A percentile compares a stretch with the other conserved stretches of the same genome.
Evolutionary conservation across 1,139 yeast genomes (phyloP).

Genomic region (Pichia sp.): DNA sequence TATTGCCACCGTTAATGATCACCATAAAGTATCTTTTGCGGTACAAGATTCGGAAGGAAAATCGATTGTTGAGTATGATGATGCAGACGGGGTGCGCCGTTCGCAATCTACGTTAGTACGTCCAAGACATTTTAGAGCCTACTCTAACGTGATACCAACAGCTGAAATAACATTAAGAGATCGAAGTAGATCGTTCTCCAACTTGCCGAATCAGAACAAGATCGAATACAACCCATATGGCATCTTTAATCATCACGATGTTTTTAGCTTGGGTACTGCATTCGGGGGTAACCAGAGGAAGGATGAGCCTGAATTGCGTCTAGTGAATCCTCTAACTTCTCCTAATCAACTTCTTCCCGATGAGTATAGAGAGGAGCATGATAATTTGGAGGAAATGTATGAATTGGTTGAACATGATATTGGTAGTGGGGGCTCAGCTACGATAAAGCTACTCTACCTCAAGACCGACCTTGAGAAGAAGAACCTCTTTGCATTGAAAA

Average conservation of each 20-base stretch:
- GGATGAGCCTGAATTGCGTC: slow-evolving; percentile 27
- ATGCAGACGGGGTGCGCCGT: too few relatives aligned
- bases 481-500: slow-evolving; percentile 45
- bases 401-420: slow-evolving; percentile 36
- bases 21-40: too few relatives aligned
- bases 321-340: slow-evolving; percentile 54
- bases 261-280: slow-evolving; percentile 9
- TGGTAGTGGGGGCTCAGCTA: slow-evolving; percentile 70
- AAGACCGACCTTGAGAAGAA: slow-evolving; percentile 12
- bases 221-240: slow-evolving; percentile 26
- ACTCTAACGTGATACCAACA: too few relatives aligned
- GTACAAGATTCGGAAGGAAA: too few relatives aligned
- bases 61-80: too few relatives aligned
- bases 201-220: slow-evolving; percentile 3
- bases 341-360: slow-evolving; percentile 59
- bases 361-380: slow-evolving; percentile 26
- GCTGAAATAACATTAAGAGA: neutral
- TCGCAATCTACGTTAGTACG: too few relatives aligned
- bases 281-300: slow-evolving; percentile 17
- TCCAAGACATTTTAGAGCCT: too few relatives aligned
- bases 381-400: slow-evolving; percentile 19
- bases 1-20: too few relatives aligned
- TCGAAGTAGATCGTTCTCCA: slow-evolving; percentile 5
- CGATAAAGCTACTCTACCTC: slow-evolving; percentile 31
- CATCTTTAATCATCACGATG: slow-evolving; percentile 14